Percentiles rank a stretch among this genome's conserved stretches.
phyloP scores from a whole-genome alignment of 1,139 yeast genomes.

The Nakaseomyces kungkrabaensis region DNA sequence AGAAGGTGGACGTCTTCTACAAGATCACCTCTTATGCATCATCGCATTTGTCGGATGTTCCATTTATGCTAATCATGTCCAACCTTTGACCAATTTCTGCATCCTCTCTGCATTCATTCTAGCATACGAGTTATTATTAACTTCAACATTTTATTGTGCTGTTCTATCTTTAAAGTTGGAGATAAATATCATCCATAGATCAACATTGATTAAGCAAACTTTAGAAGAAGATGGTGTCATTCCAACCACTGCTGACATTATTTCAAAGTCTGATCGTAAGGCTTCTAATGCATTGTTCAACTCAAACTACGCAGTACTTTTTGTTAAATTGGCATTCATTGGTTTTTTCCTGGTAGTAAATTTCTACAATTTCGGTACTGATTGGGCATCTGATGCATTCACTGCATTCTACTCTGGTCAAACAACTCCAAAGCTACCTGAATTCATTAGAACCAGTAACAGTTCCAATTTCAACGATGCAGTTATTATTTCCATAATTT shows the following conservation, averaged over 20 bases:
- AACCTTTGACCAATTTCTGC: slow-evolving; percentile 79
- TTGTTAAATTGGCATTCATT: slow-evolving; percentile 58
- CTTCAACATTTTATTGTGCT: slow-evolving; percentile 78
- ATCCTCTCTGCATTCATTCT: slow-evolving; percentile 65
- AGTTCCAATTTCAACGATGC: slow-evolving; percentile 14
- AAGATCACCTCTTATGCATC: slow-evolving; percentile 73
- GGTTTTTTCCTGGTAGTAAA: slow-evolving; percentile 64
- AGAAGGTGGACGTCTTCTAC: slow-evolving; percentile 60
- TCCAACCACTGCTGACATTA: slow-evolving; percentile 60
- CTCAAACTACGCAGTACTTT: slow-evolving; percentile 39
- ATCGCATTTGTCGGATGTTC: slow-evolving; percentile 61
- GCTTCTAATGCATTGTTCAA: slow-evolving; percentile 20
- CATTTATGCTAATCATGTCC: slow-evolving; percentile 58
- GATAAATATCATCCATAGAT: slow-evolving; percentile 78
- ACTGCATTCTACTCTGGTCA: slow-evolving; percentile 30
- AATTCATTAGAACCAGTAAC: slow-evolving; percentile 15
- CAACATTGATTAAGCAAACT: slow-evolving; percentile 69
- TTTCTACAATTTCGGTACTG: slow-evolving; percentile 59
- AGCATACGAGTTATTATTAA: slow-evolving; percentile 61
- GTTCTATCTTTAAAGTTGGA: slow-evolving; percentile 83
- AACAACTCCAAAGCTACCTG: slow-evolving; percentile 16
- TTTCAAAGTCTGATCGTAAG: slow-evolving; percentile 42
- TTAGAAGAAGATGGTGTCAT: slow-evolving; percentile 92
- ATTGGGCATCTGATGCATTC: slow-evolving; percentile 54
- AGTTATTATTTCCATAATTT: slow-evolving; percentile 55